A percentile compares a stretch with the other conserved stretches of the same genome.
Conservation (phyloP, 768 basidiomycete species). For the Lactifluus pinguis region DNA sequence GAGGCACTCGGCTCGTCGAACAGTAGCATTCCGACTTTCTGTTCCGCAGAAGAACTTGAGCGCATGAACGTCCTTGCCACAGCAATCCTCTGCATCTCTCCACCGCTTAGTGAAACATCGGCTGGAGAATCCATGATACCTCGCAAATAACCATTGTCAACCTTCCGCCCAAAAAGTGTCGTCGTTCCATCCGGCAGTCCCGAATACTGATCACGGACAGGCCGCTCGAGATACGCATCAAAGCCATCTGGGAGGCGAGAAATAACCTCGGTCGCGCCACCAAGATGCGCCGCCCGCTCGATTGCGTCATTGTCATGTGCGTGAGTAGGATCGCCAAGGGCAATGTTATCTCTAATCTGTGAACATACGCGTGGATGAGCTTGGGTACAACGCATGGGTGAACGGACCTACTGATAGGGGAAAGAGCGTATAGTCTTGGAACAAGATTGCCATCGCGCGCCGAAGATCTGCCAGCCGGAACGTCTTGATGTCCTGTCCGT, state of each 20-base stretch:
- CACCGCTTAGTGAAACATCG: conserved; percentile 42
- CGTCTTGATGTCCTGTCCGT: conserved; percentile 53
- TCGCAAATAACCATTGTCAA: conserved; percentile 22
- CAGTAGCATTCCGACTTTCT: conserved; percentile 47
- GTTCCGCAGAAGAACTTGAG: conserved; percentile 33
- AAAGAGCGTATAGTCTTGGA: conserved; percentile 76
- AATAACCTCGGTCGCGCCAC: conserved; percentile 60
- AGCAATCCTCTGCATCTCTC: conserved; percentile 68
- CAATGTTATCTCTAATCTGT: conserved; percentile 73
- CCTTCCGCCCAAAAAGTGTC: conserved; percentile 52
- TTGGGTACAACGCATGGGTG: background rate
- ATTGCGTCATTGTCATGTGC: conserved; percentile 48
- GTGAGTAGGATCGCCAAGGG: conserved; percentile 55
- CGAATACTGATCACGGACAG: conserved; percentile 58
- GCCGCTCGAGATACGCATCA: conserved; percentile 64
- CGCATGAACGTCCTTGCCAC: conserved; percentile 74
- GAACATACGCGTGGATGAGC: background rate
- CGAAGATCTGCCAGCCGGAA: conserved; percentile 55
- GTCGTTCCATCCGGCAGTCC: conserved; percentile 55
- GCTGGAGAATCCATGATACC: background rate
- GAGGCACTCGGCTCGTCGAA: conserved; percentile 72
- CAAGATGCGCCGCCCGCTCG: conserved; percentile 55
- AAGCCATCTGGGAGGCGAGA: conserved; percentile 56
- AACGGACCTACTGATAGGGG: conserved; percentile 52
- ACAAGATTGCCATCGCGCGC: conserved; percentile 58